phyloP scores from a whole-genome alignment of 805 yeast genomes.

The Pachysolen tannophilus region DNA sequence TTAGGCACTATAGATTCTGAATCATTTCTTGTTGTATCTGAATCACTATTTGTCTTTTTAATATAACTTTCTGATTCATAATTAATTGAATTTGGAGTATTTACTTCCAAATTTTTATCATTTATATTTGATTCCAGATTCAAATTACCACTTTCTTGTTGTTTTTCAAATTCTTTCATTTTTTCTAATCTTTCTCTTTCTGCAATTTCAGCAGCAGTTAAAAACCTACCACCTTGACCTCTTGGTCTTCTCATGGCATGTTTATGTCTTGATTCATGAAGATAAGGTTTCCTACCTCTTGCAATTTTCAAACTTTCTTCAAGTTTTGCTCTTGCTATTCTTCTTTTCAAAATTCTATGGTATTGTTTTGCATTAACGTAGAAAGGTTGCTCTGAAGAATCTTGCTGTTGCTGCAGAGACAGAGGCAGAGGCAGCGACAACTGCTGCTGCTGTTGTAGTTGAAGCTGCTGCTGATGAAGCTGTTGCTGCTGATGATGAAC shows the following conservation, averaged over 20 bases:
- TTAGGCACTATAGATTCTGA: too few species aligned
- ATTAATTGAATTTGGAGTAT: too few species aligned
- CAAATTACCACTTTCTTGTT: too few species aligned
- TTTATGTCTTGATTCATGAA: constrained; percentile 95
- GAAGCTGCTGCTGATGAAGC: constrained; percentile 6
- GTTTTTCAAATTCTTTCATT: constrained; percentile 9
- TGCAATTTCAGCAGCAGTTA: constrained; percentile 90
- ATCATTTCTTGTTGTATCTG: too few species aligned
- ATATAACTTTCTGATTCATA: too few species aligned
- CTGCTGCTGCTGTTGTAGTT: constrained; percentile 13
- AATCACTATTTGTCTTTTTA: too few species aligned
- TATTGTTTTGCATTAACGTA: constrained; percentile 98
- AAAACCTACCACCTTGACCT: constrained; percentile 96
- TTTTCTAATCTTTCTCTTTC: constrained; percentile 41
- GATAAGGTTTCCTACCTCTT: constrained; percentile 84
- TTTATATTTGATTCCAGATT: too few species aligned
- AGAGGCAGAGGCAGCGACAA: constrained; percentile 4
- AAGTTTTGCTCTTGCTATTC: constrained; percentile 87
- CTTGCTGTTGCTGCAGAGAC: constrained; percentile 1
- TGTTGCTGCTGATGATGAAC: constrained; percentile 4
- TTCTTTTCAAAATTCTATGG: constrained; percentile 85
- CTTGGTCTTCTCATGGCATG: constrained; percentile 99
- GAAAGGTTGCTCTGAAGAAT: constrained; percentile 72
- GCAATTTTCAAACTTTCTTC: constrained; percentile 86
- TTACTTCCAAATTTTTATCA: too few species aligned